Conservation (phyloP, 768 basidiomycete genomes). For the Xerocomus spinulosus region DNA sequence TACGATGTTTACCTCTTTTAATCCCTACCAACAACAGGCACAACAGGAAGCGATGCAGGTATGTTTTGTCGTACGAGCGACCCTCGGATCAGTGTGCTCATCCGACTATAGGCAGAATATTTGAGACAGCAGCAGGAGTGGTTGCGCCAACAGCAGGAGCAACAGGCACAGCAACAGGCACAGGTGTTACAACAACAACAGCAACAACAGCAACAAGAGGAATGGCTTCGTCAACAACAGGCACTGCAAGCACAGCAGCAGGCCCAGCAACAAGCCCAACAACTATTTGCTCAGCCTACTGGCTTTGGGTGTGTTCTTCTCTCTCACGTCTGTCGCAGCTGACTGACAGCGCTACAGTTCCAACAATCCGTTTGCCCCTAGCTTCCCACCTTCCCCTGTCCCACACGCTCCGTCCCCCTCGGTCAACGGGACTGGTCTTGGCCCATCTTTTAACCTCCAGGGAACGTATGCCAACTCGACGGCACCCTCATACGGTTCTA, state of each 20-base stretch:
- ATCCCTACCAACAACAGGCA: slow-evolving; percentile 89
- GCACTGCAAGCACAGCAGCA: slow-evolving; percentile 43
- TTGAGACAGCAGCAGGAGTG: slow-evolving; percentile 61
- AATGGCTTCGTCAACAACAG: slow-evolving; percentile 63
- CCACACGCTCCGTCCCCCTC: slow-evolving; percentile 33
- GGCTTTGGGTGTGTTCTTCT: slow-evolving; percentile 59
- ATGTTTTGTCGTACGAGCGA: not conserved
- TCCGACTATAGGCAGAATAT: slow-evolving; percentile 37
- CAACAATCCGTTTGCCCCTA: slow-evolving; percentile 90
- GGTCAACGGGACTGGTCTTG: slow-evolving; percentile 27
- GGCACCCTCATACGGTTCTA: slow-evolving; percentile 28
- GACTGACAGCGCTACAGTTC: slow-evolving; percentile 48
- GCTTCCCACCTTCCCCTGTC: slow-evolving; percentile 28
- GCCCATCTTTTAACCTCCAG: slow-evolving; percentile 62
- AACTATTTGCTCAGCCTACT: slow-evolving; percentile 58
- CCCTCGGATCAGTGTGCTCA: slow-evolving; percentile 6
- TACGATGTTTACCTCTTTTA: slow-evolving; percentile 80
- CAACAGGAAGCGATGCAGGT: slow-evolving; percentile 84
- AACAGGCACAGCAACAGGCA: slow-evolving; percentile 40
- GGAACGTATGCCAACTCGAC: slow-evolving; percentile 58
- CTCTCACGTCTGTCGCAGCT: not conserved
- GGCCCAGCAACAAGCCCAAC: slow-evolving; percentile 38
- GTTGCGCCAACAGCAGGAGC: slow-evolving; percentile 59
- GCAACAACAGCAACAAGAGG: slow-evolving; percentile 40
- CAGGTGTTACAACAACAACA: slow-evolving; percentile 36